These are phyloP conservation scores for Lachancea lanzarotensis DNA, from an alignment of 805 yeast species.

Conservation along the genomic window DNA sequence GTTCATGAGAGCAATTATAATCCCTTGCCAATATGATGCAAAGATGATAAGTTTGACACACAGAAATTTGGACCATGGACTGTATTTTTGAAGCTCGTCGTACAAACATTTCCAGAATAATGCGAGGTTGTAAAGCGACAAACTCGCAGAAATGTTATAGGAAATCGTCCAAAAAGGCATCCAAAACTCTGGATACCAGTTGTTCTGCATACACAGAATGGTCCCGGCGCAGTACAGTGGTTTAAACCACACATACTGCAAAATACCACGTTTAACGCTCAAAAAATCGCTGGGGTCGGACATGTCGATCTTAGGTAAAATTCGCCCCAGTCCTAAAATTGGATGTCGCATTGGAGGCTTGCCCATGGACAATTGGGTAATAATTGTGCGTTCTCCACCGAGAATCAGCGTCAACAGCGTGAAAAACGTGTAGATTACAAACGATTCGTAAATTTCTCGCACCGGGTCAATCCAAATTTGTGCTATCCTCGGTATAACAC, in stretches of 20 bases:
- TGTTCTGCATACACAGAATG: slow-evolving; percentile 40
- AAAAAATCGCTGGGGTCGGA: slow-evolving; percentile 80
- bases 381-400: slow-evolving; percentile 88
- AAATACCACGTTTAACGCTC: slow-evolving; percentile 70
- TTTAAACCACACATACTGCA: slow-evolving; percentile 94
- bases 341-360: slow-evolving; percentile 64
- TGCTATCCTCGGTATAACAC: slow-evolving; percentile 42
- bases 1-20: slow-evolving; percentile 48
- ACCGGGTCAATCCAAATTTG: slow-evolving; percentile 56
- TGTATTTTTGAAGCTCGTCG: slow-evolving; percentile 64
- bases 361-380: slow-evolving; percentile 57
- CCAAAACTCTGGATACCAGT: slow-evolving; percentile 47
- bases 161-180: slow-evolving; percentile 61
- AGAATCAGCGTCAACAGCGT: slow-evolving; percentile 71
- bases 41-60: slow-evolving; percentile 91
- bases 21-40: slow-evolving; percentile 98
- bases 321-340: slow-evolving; percentile 42
- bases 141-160: slow-evolving; percentile 74
- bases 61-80: slow-evolving; percentile 87
- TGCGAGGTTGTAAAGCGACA: slow-evolving; percentile 79
- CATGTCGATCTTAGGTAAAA: slow-evolving; percentile 61
- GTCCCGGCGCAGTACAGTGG: slow-evolving; percentile 65
- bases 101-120: slow-evolving; percentile 90
- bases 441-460: slow-evolving; percentile 90
- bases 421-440: slow-evolving; percentile 90